A percentile compares a stretch with the other conserved stretches of the same genome.
Conservation (phyloP, 1,284 basidiomycete species). For the Polyporus tsugae region DNA sequence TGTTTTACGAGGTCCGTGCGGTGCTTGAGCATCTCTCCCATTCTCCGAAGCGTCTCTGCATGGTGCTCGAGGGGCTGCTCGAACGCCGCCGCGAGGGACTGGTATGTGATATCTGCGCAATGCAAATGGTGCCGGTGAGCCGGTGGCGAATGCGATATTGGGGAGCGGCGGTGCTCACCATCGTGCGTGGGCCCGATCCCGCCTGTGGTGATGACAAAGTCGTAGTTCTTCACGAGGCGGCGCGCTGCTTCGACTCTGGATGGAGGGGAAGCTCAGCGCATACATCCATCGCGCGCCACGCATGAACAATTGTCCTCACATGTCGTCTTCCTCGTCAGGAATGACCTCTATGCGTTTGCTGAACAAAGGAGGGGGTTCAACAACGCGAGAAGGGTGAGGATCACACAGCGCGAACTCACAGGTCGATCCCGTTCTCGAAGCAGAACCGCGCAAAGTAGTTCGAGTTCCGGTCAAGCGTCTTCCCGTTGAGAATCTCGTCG, state of each 20-base stretch:
- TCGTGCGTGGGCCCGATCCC: conserved; percentile 91
- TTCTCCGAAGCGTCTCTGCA: conserved; percentile 81
- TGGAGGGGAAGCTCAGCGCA: neutral
- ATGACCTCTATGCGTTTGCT: conserved; percentile 93
- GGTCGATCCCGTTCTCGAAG: conserved; percentile 87
- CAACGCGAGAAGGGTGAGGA: neutral
- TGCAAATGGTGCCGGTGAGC: conserved; percentile 5
- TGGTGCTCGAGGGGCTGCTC: conserved; percentile 79
- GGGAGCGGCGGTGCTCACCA: conserved; percentile 51
- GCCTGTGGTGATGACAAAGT: conserved; percentile 89
- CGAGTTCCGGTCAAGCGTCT: conserved; percentile 89
- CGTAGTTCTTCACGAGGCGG: conserved; percentile 84
- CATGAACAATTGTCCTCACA: conserved; percentile 59
- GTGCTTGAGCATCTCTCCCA: conserved; percentile 73
- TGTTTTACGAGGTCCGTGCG: conserved; percentile 64
- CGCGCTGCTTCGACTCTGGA: conserved; percentile 83
- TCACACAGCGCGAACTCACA: conserved; percentile 62
- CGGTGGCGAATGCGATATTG: neutral
- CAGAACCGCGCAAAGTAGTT: conserved; percentile 87
- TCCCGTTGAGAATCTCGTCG: conserved; percentile 87
- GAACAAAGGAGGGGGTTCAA: conserved; percentile 15
- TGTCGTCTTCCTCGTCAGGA: conserved; percentile 89
- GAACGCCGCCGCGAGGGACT: conserved; percentile 89
- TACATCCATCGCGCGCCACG: neutral
- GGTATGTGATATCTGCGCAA: conserved; percentile 86